A percentile compares a stretch with the other conserved stretches of the same genome.
Conservation (phyloP, 2,329 filamentous ascomycete species). For the Ascochyta viciae-villosae region DNA sequence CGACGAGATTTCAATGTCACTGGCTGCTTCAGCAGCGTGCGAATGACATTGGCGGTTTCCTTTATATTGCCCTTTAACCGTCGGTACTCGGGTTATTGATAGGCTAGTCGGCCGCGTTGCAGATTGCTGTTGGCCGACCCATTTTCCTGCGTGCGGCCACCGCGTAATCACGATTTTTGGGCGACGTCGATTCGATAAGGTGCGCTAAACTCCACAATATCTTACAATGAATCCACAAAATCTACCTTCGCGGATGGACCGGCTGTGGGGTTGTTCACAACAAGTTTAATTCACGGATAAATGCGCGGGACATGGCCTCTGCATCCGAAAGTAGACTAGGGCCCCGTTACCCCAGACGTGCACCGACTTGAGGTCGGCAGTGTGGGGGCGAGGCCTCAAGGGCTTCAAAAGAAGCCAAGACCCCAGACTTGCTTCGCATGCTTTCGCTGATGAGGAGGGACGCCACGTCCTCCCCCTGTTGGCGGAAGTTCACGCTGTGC, state of each 20-base stretch:
- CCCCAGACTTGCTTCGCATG: constrained; percentile 11
- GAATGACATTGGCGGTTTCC: constrained; percentile 12
- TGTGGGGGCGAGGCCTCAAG: not conserved
- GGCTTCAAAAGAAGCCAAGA: constrained; percentile 3
- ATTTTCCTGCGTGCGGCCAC: constrained; percentile 4
- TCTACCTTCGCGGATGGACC: constrained; percentile 1
- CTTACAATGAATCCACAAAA: constrained; percentile 3
- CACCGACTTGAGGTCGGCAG: constrained; percentile 3
- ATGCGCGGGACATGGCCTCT: constrained; percentile 3
- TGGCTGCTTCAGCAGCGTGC: constrained; percentile 7
- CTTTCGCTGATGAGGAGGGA: constrained; percentile 7
- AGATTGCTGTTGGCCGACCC: constrained; percentile 6
- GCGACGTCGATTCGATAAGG: not conserved
- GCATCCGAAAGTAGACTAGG: constrained; percentile 6
- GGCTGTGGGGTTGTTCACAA: constrained; percentile 6
- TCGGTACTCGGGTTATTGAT: constrained; percentile 15
- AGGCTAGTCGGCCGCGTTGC: not conserved
- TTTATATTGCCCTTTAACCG: constrained; percentile 19
- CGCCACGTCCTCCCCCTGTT: constrained; percentile 14
- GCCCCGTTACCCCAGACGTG: constrained; percentile 12
- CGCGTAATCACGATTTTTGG: constrained; percentile 2
- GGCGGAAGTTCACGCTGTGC: constrained; percentile 17
- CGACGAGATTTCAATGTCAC: constrained; percentile 2
- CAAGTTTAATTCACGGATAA: constrained; percentile 17
- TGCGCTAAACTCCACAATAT: constrained; percentile 5